Base-by-base conservation (phyloP, 2,329 filamentous ascomycete species). In the Leptodontidium sp. region DNA sequence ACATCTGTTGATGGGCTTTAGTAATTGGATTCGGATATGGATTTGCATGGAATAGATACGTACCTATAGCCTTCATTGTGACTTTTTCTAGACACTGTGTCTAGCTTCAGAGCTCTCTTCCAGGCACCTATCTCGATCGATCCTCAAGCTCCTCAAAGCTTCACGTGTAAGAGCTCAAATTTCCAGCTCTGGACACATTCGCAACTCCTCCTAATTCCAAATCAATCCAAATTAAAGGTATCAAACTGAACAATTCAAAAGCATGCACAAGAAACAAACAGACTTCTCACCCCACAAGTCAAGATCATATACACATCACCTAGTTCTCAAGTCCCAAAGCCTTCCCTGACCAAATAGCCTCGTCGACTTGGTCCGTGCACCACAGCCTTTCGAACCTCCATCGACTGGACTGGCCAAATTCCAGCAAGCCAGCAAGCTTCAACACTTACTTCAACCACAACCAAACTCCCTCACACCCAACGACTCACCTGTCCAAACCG, bases 1-100 rank as follows among this genome's bases (percentile, higher is more conserved):
- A 79, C 73, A 74, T 88, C 86, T 86, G 78, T 8, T 6, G 17
- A 35, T 17, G 7, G 4, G 11, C 11, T 49, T 69, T 59, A 69
- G 53, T 15, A 15, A 40, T 7, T 47, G n/a, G 8, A 32, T 24
- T 12, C 24, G n/a, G 17, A 17, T 32, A 17, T 17, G 3, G 15
- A 45, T n/a, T 45, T 43, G 35, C 4, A 53, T 17, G 1, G 17
- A 24, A 40, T 29, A 35, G n/a, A 4, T 32, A 52, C 35, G 47
- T 70, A 76, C 77, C 75, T 63, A 75, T 65, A 21, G 66, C 50
- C 61, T 75, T 71, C 77, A 78, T 77, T 47, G 62, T 75, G 66
- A 35, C 50, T 64, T 29, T 29, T 29, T 64, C 17, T n/a, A 40
- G 43, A 66, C 14, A 52, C 21, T 26, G 47, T 61, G 45, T 61